Evolutionary conservation across 2,329 filamentous ascomycete species (phyloP), one percentile per base, ranked within the genome.

Genomic region (Stachybotrys chlorohalonatus): DNA sequence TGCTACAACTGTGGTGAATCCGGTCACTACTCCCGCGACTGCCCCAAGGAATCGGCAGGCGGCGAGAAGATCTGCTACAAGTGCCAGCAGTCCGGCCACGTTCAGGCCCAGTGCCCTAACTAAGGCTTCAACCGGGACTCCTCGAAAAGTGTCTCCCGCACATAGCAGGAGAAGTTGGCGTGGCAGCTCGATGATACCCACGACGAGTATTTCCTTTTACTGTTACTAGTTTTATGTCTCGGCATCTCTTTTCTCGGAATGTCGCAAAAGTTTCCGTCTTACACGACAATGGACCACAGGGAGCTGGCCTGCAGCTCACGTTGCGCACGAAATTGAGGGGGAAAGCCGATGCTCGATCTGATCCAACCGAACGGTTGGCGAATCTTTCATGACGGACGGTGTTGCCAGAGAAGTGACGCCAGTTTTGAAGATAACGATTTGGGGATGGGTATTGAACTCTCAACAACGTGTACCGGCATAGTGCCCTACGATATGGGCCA

Each of bases 1-100:
- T 99, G 94, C 87, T 99, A 97, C 86, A 96, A 96, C 85, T 97
- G 94, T 64, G 83, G 83, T 68, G 91, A 96, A 79, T 88, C 93
- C 64, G 93, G 94, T 59, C 93, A 97, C 76, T 85, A 96, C 73
- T 95, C 89, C 62, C 89, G 93, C 62, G 94, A 99, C 75, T 99
- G 94, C 83, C 88, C 92, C 66, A 92, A 93, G 71, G 93, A 96
- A 77, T 89, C 89, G 57, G 83, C 85, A 64, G 82, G 84, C 63
- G 83, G 86, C 68, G 93, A 97, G 83, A 93, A 95, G 73, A 91
- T 96, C 71, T 99, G 94, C 87, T 99, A 99, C 84, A 95, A 95
- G 82, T 97, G 83, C 81, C 82, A 86, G 75, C 82, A 85, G 74
- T 70, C 80, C 63, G 92, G 93, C 65, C 93, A 96, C 77, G 87